These are phyloP conservation scores for Fusarium sp. DNA, from an alignment of 2,329 filamentous ascomycete species.

Conservation along the genomic window DNA sequence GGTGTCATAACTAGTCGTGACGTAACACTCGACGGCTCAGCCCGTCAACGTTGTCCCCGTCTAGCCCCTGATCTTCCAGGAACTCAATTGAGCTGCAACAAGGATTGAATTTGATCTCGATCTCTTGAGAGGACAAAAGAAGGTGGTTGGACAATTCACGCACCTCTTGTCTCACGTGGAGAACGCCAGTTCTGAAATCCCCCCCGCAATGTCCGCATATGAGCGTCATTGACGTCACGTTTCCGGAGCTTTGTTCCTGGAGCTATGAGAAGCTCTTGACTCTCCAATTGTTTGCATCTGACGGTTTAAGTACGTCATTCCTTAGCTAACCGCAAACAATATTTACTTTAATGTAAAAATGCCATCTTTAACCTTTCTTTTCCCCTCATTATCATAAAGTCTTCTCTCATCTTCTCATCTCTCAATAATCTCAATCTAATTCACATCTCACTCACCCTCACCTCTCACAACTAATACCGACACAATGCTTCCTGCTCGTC, in stretches of 20 bases:
- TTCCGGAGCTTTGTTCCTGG: slow-evolving; percentile 34
- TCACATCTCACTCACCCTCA: neutral
- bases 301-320: slow-evolving; percentile 38
- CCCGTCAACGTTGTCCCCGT: slow-evolving; percentile 12
- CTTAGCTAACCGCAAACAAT: slow-evolving; percentile 5
- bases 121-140: neutral
- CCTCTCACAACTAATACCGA: neutral
- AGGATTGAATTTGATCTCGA: slow-evolving; percentile 17
- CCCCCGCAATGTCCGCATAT: slow-evolving; percentile 37
- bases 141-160: slow-evolving; percentile 26
- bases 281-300: slow-evolving; percentile 35
- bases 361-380: neutral
- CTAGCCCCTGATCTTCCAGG: slow-evolving; percentile 27
- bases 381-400: neutral
- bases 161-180: slow-evolving; percentile 2
- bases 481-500: slow-evolving; percentile 49
- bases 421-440: neutral
- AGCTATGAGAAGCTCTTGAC: slow-evolving; percentile 6
- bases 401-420: neutral
- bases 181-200: slow-evolving; percentile 8
- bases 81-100: neutral
- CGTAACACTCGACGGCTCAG: slow-evolving; percentile 22
- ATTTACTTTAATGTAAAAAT: slow-evolving; percentile 18
- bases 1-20: slow-evolving; percentile 18
- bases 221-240: slow-evolving; percentile 45